Conservation (phyloP, 305 asterid genomes). For the Fraxinus xanthoxyloides region DNA sequence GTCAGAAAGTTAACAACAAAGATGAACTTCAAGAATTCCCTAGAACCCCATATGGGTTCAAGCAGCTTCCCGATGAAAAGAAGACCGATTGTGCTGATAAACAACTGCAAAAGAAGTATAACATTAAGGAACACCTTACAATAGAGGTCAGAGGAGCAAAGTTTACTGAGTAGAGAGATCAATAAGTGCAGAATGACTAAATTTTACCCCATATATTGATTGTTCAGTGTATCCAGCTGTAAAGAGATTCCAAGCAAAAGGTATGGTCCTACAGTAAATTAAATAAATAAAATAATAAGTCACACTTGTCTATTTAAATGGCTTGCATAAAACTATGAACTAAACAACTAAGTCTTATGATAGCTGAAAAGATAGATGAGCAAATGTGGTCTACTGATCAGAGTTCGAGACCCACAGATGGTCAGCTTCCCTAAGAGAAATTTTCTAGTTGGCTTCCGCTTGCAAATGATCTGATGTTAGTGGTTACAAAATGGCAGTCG, state of each 20-base stretch:
- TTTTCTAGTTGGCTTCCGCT: background rate
- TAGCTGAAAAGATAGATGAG: background rate
- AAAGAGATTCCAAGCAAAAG: conserved; percentile 92
- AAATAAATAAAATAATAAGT: conserved; percentile 6
- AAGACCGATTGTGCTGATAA: conserved; percentile 73
- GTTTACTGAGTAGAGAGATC: background rate
- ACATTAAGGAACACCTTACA: background rate
- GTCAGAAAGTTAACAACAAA: conserved; percentile 82
- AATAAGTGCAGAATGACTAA: conserved; percentile 8
- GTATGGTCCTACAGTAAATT: conserved; percentile 68
- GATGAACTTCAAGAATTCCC: conserved; percentile 85
- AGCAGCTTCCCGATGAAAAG: conserved; percentile 88
- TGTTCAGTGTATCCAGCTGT: conserved; percentile 91
- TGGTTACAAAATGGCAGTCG: background rate
- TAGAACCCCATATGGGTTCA: conserved; percentile 92
- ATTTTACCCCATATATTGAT: conserved; percentile 69
- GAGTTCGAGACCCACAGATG: background rate
- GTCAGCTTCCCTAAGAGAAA: background rate
- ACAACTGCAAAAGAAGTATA: conserved; percentile 47
- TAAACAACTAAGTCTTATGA: background rate
- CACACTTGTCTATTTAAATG: conserved; percentile 1
- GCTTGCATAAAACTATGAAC: background rate
- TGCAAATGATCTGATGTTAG: background rate
- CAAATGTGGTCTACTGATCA: background rate
- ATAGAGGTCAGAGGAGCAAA: conserved; percentile 14